Conservation (phyloP, 495 filamentous ascomycete genomes). For the Lepidopterella palustris region DNA sequence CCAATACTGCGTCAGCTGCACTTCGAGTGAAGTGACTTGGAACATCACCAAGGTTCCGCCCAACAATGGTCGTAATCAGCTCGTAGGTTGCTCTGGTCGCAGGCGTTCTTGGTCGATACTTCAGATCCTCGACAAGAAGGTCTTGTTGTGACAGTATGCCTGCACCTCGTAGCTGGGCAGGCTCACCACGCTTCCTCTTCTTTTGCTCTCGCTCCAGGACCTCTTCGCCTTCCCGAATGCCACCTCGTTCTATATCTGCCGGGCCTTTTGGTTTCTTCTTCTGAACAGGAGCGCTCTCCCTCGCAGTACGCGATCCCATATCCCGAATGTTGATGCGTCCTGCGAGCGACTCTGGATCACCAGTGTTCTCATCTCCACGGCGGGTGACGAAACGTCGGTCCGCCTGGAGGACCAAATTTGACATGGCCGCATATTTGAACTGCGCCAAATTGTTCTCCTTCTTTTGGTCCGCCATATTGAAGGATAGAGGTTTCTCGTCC, state of each 20-base stretch:
- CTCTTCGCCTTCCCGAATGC: conserved; percentile 77
- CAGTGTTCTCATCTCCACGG: conserved; percentile 87
- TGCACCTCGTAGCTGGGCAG: conserved; percentile 63
- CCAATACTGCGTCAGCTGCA: conserved; percentile 88
- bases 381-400: conserved; percentile 92
- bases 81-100: conserved; percentile 95
- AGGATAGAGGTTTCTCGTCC: background rate
- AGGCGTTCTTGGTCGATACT: conserved; percentile 83
- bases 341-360: conserved; percentile 94
- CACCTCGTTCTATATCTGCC: conserved; percentile 65
- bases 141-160: conserved; percentile 82
- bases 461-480: conserved; percentile 64
- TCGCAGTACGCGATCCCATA: conserved; percentile 80
- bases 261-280: conserved; percentile 64
- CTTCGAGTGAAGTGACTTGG: conserved; percentile 86
- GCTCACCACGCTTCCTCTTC: conserved; percentile 74
- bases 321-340: conserved; percentile 87
- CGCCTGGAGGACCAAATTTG: conserved; percentile 99
- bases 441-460: conserved; percentile 75
- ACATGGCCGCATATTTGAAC: conserved; percentile 99
- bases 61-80: conserved; percentile 85
- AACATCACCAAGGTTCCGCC: conserved; percentile 84
- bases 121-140: conserved; percentile 74
- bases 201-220: conserved; percentile 79
- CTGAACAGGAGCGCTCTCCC: conserved; percentile 72